Evolutionary conservation across 495 filamentous ascomycete species (phyloP).

Genomic region (Rostrohypoxylon terebratum): DNA sequence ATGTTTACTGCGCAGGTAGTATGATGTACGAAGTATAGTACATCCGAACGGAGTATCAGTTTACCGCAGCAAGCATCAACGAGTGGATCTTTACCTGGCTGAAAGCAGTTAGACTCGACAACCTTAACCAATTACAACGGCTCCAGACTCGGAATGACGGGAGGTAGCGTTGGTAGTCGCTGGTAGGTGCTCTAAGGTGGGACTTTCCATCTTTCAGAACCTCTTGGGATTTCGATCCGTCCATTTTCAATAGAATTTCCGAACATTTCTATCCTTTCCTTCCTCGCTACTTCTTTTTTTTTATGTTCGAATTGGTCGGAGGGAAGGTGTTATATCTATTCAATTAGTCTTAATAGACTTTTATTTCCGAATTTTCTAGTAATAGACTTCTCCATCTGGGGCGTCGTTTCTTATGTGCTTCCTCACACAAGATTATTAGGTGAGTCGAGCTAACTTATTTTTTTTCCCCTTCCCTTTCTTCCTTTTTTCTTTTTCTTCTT

Average conservation of each 20-base stretch:
- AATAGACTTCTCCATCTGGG: constrained; percentile 18
- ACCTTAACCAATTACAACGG: constrained; percentile 20
- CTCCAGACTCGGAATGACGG: constrained; percentile 45
- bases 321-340: constrained; percentile 19
- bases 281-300: constrained; percentile 1
- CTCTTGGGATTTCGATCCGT: constrained; percentile 25
- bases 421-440: constrained; percentile 33
- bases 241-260: constrained; percentile 35
- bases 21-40: too few relatives aligned
- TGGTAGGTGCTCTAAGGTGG: constrained; percentile 21
- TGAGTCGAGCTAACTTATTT: constrained; percentile 34
- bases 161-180: constrained; percentile 23
- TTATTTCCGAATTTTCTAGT: neutral
- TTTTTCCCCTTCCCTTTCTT: constrained; percentile 6
- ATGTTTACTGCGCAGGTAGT: constrained; percentile 23
- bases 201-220: constrained; percentile 22
- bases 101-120: constrained; percentile 12
- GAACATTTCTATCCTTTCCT: constrained; percentile 27
- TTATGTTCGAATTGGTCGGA: constrained; percentile 14
- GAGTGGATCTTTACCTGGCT: neutral
- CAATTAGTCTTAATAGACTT: constrained; percentile 10
- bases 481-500: neutral
- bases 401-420: constrained; percentile 20
- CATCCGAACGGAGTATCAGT: constrained; percentile 43
- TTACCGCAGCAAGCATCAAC: constrained; percentile 22